Evolutionary conservation across 2,329 filamentous ascomycete species (phyloP), one percentile per base, ranked within the genome.

Genomic region (Colletotrichum eremochloae): DNA sequence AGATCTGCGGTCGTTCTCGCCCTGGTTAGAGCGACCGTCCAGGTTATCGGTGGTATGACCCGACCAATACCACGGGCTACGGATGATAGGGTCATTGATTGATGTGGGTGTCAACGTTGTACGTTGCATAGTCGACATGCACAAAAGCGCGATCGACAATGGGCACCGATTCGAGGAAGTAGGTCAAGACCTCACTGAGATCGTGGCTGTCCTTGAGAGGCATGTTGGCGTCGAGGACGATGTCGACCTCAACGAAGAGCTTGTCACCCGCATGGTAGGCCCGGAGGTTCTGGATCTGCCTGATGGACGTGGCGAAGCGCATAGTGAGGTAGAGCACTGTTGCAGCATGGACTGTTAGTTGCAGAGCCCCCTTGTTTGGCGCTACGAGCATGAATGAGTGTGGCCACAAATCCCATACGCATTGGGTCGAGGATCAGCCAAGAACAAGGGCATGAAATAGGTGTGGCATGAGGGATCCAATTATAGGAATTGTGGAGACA

Each of bases 291-390:
- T 96, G 94, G 73, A 97, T 96, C 79, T 94, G 92, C 78, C 90
- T 91, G 78, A 98, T 97, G 15, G 93, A 93, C 76, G 93, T 94
- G 57, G 95, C 95, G 79, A 97, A 97, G 29, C 95, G 92, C 93
- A 97, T 97, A 1, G 95, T 96, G 76, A 97, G 88, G 82, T 98
- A 98, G 1, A 97, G 86, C 31, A 97, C 82, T 84, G 11, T 63
- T 63, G 40, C 50, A 18, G 57, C 20, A 61, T 44, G 18, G 5
- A 33, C 12, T 11, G 55, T 71, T 12, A 71, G 68, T 52, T n/a
- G n/a, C n/a, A 33, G 31, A 14, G 18, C 9, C n/a, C 20, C 20
- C 31, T 31, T 12, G 33, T n/a, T 48, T 38, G 31, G 36, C 57
- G 36, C 44, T 31, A n/a, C n/a, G n/a, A n/a, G n/a, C 14, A 53